Conservation (phyloP, 139 green algal genomes). For the Coccomyxa sp. region DNA sequence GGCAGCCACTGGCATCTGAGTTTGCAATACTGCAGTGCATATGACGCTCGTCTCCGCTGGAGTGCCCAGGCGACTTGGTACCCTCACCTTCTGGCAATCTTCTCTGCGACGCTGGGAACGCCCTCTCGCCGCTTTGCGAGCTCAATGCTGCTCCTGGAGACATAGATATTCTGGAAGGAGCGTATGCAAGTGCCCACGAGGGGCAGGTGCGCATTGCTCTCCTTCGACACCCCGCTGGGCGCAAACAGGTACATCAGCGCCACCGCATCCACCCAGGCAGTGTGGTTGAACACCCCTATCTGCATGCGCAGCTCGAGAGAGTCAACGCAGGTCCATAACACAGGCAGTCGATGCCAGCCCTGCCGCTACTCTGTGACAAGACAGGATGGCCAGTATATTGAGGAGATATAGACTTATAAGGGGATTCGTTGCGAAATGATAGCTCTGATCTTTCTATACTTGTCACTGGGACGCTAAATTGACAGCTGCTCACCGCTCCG, state of each 20-base stretch:
- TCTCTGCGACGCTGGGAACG: neutral
- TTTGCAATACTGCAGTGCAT: too few relatives aligned
- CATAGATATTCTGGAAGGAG: conserved; percentile 46
- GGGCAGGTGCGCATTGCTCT: conserved; percentile 22
- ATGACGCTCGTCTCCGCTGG: too few relatives aligned
- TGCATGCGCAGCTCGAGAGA: neutral
- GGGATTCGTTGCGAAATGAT: neutral
- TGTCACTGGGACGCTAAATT: too few relatives aligned
- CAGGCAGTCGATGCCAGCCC: neutral
- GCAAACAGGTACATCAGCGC: conserved; percentile 30
- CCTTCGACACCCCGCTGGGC: conserved; percentile 16
- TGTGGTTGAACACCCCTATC: conserved; percentile 51
- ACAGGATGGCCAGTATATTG: neutral
- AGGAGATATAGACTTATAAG: neutral
- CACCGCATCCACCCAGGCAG: conserved; percentile 24
- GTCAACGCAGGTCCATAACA: neutral
- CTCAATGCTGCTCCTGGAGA: conserved; percentile 16
- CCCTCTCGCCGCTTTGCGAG: neutral
- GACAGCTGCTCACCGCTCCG: conserved; percentile 7
- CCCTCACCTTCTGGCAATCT: conserved; percentile 7
- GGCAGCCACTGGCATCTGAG: neutral
- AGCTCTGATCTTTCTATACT: too few relatives aligned
- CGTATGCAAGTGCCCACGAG: conserved; percentile 39
- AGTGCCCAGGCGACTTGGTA: neutral
- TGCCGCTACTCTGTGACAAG: too few relatives aligned